These are phyloP conservation scores for Hanseniaspora opuntiae DNA, from an alignment of 805 yeast species.

Conservation along the genomic window DNA sequence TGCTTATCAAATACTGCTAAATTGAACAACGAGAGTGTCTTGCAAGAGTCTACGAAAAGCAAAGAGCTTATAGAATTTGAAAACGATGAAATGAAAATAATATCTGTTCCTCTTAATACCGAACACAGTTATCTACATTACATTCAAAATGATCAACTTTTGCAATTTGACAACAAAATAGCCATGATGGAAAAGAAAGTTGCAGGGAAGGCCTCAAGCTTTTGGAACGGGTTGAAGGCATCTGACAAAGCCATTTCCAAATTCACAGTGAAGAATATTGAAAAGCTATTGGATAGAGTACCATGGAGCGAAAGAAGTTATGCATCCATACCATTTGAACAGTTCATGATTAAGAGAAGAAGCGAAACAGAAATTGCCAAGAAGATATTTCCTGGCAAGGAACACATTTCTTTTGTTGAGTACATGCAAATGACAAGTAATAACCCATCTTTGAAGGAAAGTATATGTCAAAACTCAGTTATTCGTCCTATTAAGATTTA, in stretches of 20 bases:
- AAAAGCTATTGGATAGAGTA: constrained; percentile 42
- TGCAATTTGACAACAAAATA: constrained; percentile 17
- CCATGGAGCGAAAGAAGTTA: constrained; percentile 74
- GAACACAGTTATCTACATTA: constrained; percentile 52
- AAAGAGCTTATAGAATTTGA: constrained; percentile 12
- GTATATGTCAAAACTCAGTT: constrained; percentile 15
- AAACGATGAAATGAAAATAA: constrained; percentile 41
- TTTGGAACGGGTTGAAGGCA: constrained; percentile 49
- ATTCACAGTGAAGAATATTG: constrained; percentile 41
- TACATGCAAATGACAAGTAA: constrained; percentile 11
- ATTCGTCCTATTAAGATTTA: constrained; percentile 32
- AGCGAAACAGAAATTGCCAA: constrained; percentile 13
- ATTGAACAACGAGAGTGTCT: background rate
- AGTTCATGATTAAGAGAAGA: constrained; percentile 33
- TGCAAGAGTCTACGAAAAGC: background rate
- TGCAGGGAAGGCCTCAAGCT: constrained; percentile 36
- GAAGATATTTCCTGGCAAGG: constrained; percentile 14
- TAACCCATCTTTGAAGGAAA: constrained; percentile 10
- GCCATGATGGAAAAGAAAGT: constrained; percentile 32
- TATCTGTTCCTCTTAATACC: constrained; percentile 61
- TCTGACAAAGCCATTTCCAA: constrained; percentile 47
- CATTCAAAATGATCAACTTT: constrained; percentile 34
- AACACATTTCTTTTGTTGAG: constrained; percentile 16
- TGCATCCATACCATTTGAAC: constrained; percentile 59
- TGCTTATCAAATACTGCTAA: background rate